Base-by-base conservation (phyloP, 257 asterid genomes). In the Nicotiana paniculata region DNA sequence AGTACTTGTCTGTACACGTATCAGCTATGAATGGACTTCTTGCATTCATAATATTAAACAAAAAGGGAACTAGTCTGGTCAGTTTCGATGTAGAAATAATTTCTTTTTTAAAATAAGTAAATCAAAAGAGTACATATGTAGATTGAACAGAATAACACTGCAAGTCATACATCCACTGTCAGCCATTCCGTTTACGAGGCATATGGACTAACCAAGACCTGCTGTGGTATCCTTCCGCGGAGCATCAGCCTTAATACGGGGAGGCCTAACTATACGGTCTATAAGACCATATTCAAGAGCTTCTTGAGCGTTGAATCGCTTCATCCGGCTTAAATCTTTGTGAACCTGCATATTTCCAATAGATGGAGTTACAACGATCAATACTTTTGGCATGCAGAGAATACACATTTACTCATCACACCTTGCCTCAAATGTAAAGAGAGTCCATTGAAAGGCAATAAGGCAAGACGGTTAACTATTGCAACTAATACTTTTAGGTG, bases 221-320 rank as follows among this genome's bases (percentile, higher is more conserved):
- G 90, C 85, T 3, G 86, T 88, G 77, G 91, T 77, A 11, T 87
- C 88, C 82, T 89, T 88, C n/a, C 80, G 77, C 0, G 88, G 90
- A 46, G 91, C 89, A 81, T 90, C 90, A 11, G 89, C 84, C 84
- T 89, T 85, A 59, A 89, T 77, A 54, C 92, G 91, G n/a, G 91
- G 79, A 28, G 99, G 97, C 88, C 97, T 89, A 10, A 90, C 90
- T 80, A 94, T 85, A 61, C 92, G 88, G 85, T 96, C 99, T 43
- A 96, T 91, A 80, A 95, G 92, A 68, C 99, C 99, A 72, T 94
- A 96, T 66, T 91, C 98, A 67, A 96, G 91, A 57, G 98, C 99
- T 87, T 92, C 95, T 72, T 91, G 92, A 67, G 98, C 90, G 81
- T 85, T 90, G 81, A 94, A 94, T 4, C 89, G 88, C 90, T 91